Evolutionary conservation across 1,284 basidiomycete species (phyloP), one percentile per base, ranked within the genome.

Genomic region (Melampsora abietis-canadensis): DNA sequence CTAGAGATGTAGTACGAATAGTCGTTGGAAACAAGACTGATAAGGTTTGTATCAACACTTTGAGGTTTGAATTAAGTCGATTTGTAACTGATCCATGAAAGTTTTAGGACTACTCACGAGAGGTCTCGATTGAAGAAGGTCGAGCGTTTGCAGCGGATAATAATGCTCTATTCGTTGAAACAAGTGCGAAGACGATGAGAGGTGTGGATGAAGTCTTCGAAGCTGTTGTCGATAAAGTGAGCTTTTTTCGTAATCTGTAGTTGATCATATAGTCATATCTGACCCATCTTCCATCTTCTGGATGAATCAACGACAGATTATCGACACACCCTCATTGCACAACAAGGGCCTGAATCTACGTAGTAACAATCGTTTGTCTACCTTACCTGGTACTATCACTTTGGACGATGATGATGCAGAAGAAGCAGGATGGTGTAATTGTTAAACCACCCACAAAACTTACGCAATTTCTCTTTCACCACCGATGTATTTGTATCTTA

Each of bases 1-100:
- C 54, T 12, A 31, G 68, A 47, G 88, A 89, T 8, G 92, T 96
- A n/a, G 91, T 94, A 66, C 92, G 94, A 86, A 92, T 98, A 79
- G 87, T 98, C 34, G 93, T 98, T 1, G 87, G 86, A 8, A 98
- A 98, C 84, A 98, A 98, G 83, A 86, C 95, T 4, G 95, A 98
- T 84, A 94, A 94, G 86, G 91, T 89, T 68, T 72, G 83, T 8
- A 54, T 2, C 51, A 21, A 57, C 19, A 8, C 51, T 27, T 27
- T 24, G 4, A 4, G 10, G 17, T 57, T 57, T n/a, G n/a, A 21
- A 24, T 27, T 3, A 4, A 57, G 7, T 57, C 19, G 6, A 79
- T 57, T 57, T 72, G 21, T 27, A 21, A 6, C 31, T 27, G 8
- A 15, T 3, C 19, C 2, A 44, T 19, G 7, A 62, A 48, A 24